phyloP scores from a whole-genome alignment of 2,329 filamentous ascomycete species.

The Monosporascus sp. region DNA sequence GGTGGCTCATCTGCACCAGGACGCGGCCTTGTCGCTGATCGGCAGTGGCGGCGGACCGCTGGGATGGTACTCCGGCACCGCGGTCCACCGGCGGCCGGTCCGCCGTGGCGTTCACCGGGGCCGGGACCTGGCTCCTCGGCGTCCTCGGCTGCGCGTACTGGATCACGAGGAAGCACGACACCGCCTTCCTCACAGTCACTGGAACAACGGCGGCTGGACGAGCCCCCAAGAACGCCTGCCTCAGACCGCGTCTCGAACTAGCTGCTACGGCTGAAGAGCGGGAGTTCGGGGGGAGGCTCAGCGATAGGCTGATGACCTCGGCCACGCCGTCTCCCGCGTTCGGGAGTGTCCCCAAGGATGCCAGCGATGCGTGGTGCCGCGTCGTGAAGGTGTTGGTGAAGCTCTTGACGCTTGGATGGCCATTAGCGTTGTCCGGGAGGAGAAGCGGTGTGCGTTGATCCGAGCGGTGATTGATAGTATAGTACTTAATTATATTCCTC shows the following conservation, averaged over 20 bases:
- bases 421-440: slow-evolving; percentile 10
- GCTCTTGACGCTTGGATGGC: slow-evolving; percentile 10
- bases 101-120: slow-evolving; percentile 11
- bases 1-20: slow-evolving; percentile 55
- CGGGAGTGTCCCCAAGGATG: slow-evolving; percentile 17
- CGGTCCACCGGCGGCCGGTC: slow-evolving; percentile 19
- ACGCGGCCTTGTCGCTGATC: slow-evolving; percentile 29
- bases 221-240: slow-evolving; percentile 10
- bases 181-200: slow-evolving; percentile 14
- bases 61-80: slow-evolving; percentile 30
- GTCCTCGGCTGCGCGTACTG: slow-evolving; percentile 13
- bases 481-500: not conserved
- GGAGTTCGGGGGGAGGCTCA: slow-evolving; percentile 1
- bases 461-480: slow-evolving; percentile 9
- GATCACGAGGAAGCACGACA: slow-evolving; percentile 12
- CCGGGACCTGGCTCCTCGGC: slow-evolving; percentile 15
- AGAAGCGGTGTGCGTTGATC: slow-evolving; percentile 12
- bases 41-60: slow-evolving; percentile 27
- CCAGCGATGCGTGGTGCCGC: slow-evolving; percentile 15
- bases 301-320: slow-evolving; percentile 10
- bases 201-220: slow-evolving; percentile 16
- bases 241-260: slow-evolving; percentile 14
- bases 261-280: not conserved
- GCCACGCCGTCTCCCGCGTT: slow-evolving; percentile 13
- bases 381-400: slow-evolving; percentile 7